Evolutionary conservation across 108 stramenopile genomes (phyloP).

Genomic region (Cyclostephanos invisitatus): DNA sequence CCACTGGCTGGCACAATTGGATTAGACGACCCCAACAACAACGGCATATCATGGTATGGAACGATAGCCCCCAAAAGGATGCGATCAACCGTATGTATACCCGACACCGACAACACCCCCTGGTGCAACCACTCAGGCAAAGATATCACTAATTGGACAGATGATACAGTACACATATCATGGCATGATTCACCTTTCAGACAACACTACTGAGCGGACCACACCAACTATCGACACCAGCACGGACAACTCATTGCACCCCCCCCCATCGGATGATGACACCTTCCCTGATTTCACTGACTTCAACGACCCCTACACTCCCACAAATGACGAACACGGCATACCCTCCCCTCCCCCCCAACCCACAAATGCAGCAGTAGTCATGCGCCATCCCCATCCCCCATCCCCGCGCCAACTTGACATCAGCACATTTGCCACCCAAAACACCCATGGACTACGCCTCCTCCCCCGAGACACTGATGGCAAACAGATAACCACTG

Average conservation of each 20-base stretch:
- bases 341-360: neutral
- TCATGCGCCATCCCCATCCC: neutral
- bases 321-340: neutral
- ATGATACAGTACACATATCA: neutral
- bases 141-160: neutral
- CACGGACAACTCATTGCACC: neutral
- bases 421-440: constrained; percentile 1
- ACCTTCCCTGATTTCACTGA: neutral
- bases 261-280: neutral
- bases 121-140: neutral
- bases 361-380: neutral
- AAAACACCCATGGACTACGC: neutral
- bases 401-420: neutral
- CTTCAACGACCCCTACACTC: neutral
- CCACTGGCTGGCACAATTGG: neutral
- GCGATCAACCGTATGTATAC: neutral
- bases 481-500: neutral
- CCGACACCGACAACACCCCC: neutral
- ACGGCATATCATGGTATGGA: neutral
- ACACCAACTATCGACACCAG: too few relatives aligned
- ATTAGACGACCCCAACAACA: neutral
- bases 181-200: neutral
- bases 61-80: neutral
- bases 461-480: neutral
- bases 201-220: too few relatives aligned